These are phyloP conservation scores for Umbellularia californica DNA, from an alignment of 164 flowering plant species.

Conservation along the genomic window DNA sequence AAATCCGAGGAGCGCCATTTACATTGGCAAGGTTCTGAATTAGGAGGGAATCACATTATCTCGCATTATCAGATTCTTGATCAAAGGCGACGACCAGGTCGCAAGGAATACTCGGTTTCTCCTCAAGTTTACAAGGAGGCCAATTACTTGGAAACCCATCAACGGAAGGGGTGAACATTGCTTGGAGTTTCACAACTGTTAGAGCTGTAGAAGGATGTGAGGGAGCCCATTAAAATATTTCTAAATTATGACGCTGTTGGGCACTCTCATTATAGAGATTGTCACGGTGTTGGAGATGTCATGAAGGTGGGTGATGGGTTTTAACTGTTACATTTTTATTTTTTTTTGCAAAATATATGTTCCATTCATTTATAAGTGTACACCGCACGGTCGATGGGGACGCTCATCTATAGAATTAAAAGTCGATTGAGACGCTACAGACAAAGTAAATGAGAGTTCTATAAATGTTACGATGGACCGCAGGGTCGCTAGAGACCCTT, in stretches of 20 bases:
- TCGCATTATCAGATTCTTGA: slow-evolving; percentile 90
- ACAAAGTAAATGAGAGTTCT: too few relatives aligned
- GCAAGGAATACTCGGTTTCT: slow-evolving; percentile 75
- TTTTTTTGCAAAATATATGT: too few relatives aligned
- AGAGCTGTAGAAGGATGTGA: slow-evolving; percentile 34
- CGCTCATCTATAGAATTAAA: too few relatives aligned
- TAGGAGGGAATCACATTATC: slow-evolving; percentile 31
- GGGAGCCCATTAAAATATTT: slow-evolving; percentile 84
- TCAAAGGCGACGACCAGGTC: slow-evolving; percentile 84
- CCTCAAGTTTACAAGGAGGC: slow-evolving; percentile 73
- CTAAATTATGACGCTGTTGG: slow-evolving; percentile 98
- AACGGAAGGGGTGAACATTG: slow-evolving; percentile 61
- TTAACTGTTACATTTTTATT: too few relatives aligned
- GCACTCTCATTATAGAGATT: slow-evolving; percentile 92
- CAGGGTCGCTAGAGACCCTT: too few relatives aligned
- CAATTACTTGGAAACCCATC: slow-evolving; percentile 31
- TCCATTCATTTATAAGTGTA: too few relatives aligned
- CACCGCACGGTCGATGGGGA: too few relatives aligned
- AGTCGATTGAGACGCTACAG: too few relatives aligned
- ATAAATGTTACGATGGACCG: too few relatives aligned
- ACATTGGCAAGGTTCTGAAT: slow-evolving; percentile 16
- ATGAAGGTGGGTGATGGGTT: slow-evolving; percentile 62
- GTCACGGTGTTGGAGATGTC: slow-evolving; percentile 71
- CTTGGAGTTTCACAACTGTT: slow-evolving; percentile 37
- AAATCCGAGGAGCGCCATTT: slow-evolving; percentile 24